Evolutionary conservation across 495 filamentous ascomycete species (phyloP).

Genomic region (Aspergillus panamensis): DNA sequence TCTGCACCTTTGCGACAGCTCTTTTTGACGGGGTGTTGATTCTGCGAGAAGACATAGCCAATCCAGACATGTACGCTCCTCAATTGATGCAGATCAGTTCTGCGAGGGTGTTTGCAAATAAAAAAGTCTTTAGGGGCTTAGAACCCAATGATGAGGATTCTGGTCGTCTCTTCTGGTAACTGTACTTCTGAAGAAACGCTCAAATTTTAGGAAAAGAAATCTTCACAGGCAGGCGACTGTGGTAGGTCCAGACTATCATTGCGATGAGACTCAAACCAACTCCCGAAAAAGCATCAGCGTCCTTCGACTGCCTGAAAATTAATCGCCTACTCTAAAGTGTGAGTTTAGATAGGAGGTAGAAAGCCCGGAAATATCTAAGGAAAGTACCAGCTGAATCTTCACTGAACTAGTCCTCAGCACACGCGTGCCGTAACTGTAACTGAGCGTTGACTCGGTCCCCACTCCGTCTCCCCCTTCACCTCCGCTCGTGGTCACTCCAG

Average conservation of each 20-base stretch:
- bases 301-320: background rate
- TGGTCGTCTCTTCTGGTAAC: background rate
- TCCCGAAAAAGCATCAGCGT: background rate
- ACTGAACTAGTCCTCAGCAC: constrained; percentile 16
- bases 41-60: constrained; percentile 16
- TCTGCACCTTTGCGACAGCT: constrained; percentile 40
- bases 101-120: background rate
- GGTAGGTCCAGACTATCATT: constrained; percentile 5
- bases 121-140: background rate
- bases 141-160: background rate
- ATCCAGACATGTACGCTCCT: constrained; percentile 8
- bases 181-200: background rate
- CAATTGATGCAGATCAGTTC: constrained; percentile 7
- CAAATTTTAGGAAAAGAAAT: background rate
- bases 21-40: constrained; percentile 24
- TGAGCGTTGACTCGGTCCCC: background rate
- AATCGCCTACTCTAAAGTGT: background rate
- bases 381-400: constrained; percentile 21
- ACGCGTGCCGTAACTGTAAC: constrained; percentile 23
- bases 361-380: background rate
- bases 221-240: background rate
- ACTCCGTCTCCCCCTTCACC: constrained; percentile 5
- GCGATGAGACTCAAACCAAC: background rate
- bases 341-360: background rate
- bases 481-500: constrained; percentile 4